Evolutionary conservation across 2,329 filamentous ascomycete species (phyloP).

Genomic region (Sclerotinia borealis): DNA sequence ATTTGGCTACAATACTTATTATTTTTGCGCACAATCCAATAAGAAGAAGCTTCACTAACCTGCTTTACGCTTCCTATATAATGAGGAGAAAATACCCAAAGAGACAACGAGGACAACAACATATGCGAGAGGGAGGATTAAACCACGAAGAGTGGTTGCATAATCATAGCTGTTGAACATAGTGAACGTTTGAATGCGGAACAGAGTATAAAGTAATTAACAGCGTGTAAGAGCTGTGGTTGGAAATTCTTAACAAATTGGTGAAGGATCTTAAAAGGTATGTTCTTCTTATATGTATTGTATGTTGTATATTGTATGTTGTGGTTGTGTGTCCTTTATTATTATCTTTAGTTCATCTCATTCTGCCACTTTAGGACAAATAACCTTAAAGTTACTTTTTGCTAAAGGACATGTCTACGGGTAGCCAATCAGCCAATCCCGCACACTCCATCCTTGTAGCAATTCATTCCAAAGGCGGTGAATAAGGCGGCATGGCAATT

Average conservation of each 20-base stretch:
- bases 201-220: background rate
- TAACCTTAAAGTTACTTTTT: constrained; percentile 4
- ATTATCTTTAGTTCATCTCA: background rate
- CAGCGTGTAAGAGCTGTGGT: background rate
- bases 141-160: constrained; percentile 51
- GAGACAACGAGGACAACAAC: constrained; percentile 80
- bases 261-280: background rate
- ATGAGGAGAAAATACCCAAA: constrained; percentile 82
- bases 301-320: too few relatives aligned
- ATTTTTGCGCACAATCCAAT: background rate
- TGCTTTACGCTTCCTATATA: constrained; percentile 90
- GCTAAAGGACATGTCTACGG: background rate
- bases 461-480: background rate
- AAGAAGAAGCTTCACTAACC: constrained; percentile 44
- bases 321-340: background rate
- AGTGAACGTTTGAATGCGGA: background rate
- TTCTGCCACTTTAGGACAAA: constrained; percentile 10
- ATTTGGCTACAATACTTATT: constrained; percentile 50
- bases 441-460: background rate
- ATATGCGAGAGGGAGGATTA: constrained; percentile 84
- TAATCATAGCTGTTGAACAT: constrained; percentile 53
- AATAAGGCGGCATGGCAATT: constrained; percentile 1
- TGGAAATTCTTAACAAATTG: background rate
- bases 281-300: background rate
- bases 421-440: background rate